Evolutionary conservation across 139 green algal species (phyloP).

Genomic region (Pseudopediastrum boryanum): DNA sequence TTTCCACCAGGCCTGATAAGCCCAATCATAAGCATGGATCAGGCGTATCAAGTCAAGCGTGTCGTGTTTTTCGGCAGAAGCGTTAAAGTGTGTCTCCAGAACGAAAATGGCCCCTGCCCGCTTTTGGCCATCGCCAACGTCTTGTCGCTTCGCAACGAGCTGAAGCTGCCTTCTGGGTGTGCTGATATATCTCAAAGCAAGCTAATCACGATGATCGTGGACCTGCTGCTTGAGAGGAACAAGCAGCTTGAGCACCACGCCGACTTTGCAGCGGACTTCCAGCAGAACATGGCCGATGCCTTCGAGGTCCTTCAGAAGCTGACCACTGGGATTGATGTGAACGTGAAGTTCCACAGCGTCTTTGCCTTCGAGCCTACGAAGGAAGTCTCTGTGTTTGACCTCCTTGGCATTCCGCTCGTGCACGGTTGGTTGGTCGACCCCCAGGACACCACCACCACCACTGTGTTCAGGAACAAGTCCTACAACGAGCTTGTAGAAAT

Average conservation of each 20-base stretch:
- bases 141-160: conserved; percentile 76
- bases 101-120: conserved; percentile 94
- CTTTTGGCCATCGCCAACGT: conserved; percentile 89
- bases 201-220: conserved; percentile 77
- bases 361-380: conserved; percentile 56
- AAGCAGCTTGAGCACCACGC: conserved; percentile 32
- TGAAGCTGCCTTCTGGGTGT: conserved; percentile 56
- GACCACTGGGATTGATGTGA: conserved; percentile 95
- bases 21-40: not conserved
- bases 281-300: conserved; percentile 49
- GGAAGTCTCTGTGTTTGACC: conserved; percentile 93
- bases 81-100: conserved; percentile 85
- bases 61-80: conserved; percentile 31
- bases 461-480: conserved; percentile 44
- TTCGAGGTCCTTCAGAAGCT: conserved; percentile 47
- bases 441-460: conserved; percentile 30
- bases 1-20: no score
- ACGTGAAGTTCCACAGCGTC: conserved; percentile 77
- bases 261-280: conserved; percentile 28
- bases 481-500: conserved; percentile 84
- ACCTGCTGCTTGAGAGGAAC: conserved; percentile 75
- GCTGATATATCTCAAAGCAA: conserved; percentile 47
- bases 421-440: conserved; percentile 95
- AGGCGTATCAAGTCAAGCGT: conserved; percentile 17
- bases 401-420: conserved; percentile 89